A percentile compares a stretch with the other conserved stretches of the same genome.
Evolutionary conservation across 2,329 filamentous ascomycete genomes (phyloP).

Genomic region (Nemania sp.): DNA sequence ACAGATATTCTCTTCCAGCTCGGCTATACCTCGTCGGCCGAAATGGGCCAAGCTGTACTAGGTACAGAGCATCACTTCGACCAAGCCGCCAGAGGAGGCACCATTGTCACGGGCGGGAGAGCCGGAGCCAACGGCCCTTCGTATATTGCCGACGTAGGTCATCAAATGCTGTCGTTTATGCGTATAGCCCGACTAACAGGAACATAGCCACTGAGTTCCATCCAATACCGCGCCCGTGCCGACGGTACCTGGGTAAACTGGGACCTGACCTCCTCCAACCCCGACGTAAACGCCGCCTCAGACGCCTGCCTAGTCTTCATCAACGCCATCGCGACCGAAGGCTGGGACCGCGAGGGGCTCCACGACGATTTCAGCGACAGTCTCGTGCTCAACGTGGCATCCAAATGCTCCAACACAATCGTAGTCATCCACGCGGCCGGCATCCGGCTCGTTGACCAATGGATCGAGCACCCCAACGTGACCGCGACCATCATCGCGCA

Average conservation of each 20-base stretch:
- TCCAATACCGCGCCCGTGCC: constrained; percentile 56
- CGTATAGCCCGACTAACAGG: constrained; percentile 18
- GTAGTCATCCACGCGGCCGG: constrained; percentile 67
- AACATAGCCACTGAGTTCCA: constrained; percentile 55
- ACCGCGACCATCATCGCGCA: constrained; percentile 66
- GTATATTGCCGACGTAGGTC: constrained; percentile 52
- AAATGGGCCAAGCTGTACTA: constrained; percentile 50
- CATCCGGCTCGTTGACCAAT: constrained; percentile 62
- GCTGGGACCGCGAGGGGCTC: constrained; percentile 67
- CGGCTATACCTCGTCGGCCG: constrained; percentile 51
- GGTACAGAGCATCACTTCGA: constrained; percentile 50
- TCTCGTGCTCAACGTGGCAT: constrained; percentile 61
- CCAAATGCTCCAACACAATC: constrained; percentile 63
- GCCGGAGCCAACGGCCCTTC: constrained; percentile 55
- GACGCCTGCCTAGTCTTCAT: constrained; percentile 69
- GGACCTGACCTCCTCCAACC: constrained; percentile 53
- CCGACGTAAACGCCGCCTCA: constrained; percentile 49
- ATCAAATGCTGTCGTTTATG: constrained; percentile 31
- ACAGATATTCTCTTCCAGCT: constrained; percentile 49
- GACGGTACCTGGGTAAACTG: constrained; percentile 63
- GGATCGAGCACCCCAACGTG: constrained; percentile 67
- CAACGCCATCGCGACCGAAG: constrained; percentile 76
- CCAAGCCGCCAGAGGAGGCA: constrained; percentile 55
- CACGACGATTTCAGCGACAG: constrained; percentile 69
- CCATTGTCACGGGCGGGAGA: constrained; percentile 55